These are phyloP conservation scores for Simplicillium sp. DNA, from an alignment of 2,329 filamentous ascomycete species.

Conservation along the genomic window DNA sequence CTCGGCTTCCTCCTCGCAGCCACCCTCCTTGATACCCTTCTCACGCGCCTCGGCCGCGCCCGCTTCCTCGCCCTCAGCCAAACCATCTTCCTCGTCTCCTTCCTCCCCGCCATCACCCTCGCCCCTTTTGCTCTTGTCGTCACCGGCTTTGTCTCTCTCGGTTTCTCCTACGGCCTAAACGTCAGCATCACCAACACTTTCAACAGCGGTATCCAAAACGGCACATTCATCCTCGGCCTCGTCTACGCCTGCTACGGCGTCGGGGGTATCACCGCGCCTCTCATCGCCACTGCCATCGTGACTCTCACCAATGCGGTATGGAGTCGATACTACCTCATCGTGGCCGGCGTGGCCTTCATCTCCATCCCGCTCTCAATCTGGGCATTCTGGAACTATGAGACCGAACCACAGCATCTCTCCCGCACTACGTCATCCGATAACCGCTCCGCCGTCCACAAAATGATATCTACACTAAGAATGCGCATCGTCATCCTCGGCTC, in stretches of 20 bases:
- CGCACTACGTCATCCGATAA: slow-evolving; percentile 12
- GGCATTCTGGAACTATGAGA: slow-evolving; percentile 62
- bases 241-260: slow-evolving; percentile 61
- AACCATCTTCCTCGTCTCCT: slow-evolving; percentile 47
- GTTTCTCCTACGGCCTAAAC: slow-evolving; percentile 46
- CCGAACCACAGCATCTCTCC: slow-evolving; percentile 34
- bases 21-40: slow-evolving; percentile 55
- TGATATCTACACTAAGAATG: slow-evolving; percentile 39
- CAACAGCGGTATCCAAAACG: slow-evolving; percentile 41
- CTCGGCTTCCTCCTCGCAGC: slow-evolving; percentile 68
- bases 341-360: slow-evolving; percentile 45
- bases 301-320: slow-evolving; percentile 49
- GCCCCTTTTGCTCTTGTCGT: slow-evolving; percentile 64
- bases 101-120: slow-evolving; percentile 53
- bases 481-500: slow-evolving; percentile 63
- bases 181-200: slow-evolving; percentile 52
- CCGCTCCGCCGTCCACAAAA: slow-evolving; percentile 23
- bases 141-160: slow-evolving; percentile 58
- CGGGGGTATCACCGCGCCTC: slow-evolving; percentile 56
- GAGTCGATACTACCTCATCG: slow-evolving; percentile 65
- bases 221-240: slow-evolving; percentile 46
- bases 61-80: slow-evolving; percentile 52
- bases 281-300: slow-evolving; percentile 66
- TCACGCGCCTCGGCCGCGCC: slow-evolving; percentile 54
- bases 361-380: slow-evolving; percentile 52